A percentile compares a stretch with the other conserved stretches of the same genome.
Evolutionary conservation across 208 protist species (phyloP).

Genomic region (Trypanosoma congolense): DNA sequence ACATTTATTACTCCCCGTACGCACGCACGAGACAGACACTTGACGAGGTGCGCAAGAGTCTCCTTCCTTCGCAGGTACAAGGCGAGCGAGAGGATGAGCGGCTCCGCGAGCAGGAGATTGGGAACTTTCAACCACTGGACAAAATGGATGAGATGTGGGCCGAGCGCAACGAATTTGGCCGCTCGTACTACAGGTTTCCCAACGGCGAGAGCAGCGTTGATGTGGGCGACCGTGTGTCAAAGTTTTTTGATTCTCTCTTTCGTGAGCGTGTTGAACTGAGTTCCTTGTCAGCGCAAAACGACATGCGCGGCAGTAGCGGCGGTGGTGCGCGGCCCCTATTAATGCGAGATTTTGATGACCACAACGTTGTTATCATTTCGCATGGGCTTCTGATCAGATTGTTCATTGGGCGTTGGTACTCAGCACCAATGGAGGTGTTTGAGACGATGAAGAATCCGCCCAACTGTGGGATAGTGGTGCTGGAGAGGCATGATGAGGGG

Average conservation of each 20-base stretch:
- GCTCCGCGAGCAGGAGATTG: slow-evolving; percentile 92
- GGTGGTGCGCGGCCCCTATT: slow-evolving; percentile 6
- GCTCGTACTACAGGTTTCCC: slow-evolving; percentile 90
- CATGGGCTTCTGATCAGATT: slow-evolving; percentile 85
- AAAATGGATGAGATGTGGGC: slow-evolving; percentile 69
- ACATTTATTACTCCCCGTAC: slow-evolving; percentile 91
- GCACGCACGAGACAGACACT: slow-evolving; percentile 80
- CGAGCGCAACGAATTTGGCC: slow-evolving; percentile 67
- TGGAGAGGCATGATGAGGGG: slow-evolving; percentile 61
- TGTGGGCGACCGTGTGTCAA: slow-evolving; percentile 86
- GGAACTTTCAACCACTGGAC: slow-evolving; percentile 85
- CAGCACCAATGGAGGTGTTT: slow-evolving; percentile 76
- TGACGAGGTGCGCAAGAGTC: slow-evolving; percentile 68
- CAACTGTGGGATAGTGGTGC: slow-evolving; percentile 82
- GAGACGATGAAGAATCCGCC: slow-evolving; percentile 88
- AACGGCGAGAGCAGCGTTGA: slow-evolving; percentile 87
- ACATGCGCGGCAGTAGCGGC: slow-evolving; percentile 9
- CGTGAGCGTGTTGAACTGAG: slow-evolving; percentile 66
- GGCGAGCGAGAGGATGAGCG: slow-evolving; percentile 90
- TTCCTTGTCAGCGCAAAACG: slow-evolving; percentile 10
- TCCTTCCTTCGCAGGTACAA: slow-evolving; percentile 58
- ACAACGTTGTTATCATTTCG: slow-evolving; percentile 85
- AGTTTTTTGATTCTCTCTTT: slow-evolving; percentile 85
- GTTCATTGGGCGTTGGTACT: slow-evolving; percentile 84
- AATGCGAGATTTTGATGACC: slow-evolving; percentile 31